Evolutionary conservation across 352 stramenopile species (phyloP), one percentile per base, ranked within the genome.

Genomic region (Thalassiosira livingstoniorum): DNA sequence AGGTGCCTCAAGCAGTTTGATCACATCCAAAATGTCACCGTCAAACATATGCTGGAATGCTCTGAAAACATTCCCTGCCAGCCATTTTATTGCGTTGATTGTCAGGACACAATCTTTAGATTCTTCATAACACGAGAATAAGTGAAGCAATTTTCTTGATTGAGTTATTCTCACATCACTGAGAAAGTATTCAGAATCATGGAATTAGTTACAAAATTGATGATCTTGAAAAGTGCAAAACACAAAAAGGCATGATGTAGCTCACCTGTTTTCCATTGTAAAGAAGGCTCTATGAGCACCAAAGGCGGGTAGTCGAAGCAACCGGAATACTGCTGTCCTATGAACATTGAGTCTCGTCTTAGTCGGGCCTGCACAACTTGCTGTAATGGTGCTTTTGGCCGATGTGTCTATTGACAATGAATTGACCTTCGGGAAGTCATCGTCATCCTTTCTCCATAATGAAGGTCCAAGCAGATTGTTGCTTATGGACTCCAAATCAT

Each of bases 181-280:
- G n/a, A n/a, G n/a, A n/a, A n/a, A n/a, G n/a, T n/a, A n/a, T n/a
- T n/a, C n/a, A n/a, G n/a, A n/a, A n/a, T n/a, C n/a, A n/a, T n/a
- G n/a, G n/a, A 88, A 73, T 45, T 75, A 70, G 32, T 79, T 79
- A 23, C n/a, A n/a, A n/a, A n/a, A n/a, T n/a, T n/a, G n/a, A n/a
- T n/a, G n/a, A n/a, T n/a, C n/a, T n/a, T n/a, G n/a, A n/a, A n/a
- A n/a, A n/a, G n/a, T n/a, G n/a, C n/a, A n/a, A n/a, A n/a, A n/a
- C n/a, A n/a, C n/a, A n/a, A n/a, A n/a, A n/a, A n/a, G n/a, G n/a
- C n/a, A n/a, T n/a, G n/a, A n/a, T n/a, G n/a, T n/a, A n/a, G n/a
- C n/a, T n/a, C n/a, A n/a, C n/a, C n/a, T 58, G 82, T 93, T 95
- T 86, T 95, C 91, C 45, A 93, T 83, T 27, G 88, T 93, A 63